Evolutionary conservation across 305 asterid species (phyloP).

Genomic region (Solanum hybrid): DNA sequence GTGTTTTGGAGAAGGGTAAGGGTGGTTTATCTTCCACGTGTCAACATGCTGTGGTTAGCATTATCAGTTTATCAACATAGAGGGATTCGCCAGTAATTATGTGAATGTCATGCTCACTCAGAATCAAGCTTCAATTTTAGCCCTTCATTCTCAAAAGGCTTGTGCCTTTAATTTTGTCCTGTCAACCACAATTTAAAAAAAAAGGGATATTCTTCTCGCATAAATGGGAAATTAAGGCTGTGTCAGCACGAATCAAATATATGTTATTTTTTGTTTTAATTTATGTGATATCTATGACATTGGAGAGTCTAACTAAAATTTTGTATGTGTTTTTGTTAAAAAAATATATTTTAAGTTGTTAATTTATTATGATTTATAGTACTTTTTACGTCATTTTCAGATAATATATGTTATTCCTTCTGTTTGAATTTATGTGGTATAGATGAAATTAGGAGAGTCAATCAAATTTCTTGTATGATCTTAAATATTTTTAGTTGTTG

Average conservation of each 20-base stretch:
- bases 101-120: neutral
- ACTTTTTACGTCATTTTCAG: neutral
- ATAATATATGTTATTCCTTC: too few relatives aligned
- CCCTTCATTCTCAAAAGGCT: neutral
- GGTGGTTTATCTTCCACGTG: slow-evolving; percentile 11
- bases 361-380: neutral
- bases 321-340: neutral
- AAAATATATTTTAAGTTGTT: neutral
- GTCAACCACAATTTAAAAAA: neutral
- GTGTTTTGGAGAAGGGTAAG: neutral
- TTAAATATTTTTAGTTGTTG: too few relatives aligned
- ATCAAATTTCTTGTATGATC: neutral
- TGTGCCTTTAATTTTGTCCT: neutral
- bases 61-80: slow-evolving; percentile 7
- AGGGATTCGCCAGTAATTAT: neutral
- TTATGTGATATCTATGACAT: neutral
- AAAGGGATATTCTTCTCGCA: neutral
- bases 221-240: neutral
- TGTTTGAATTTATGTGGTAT: neutral
- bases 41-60: neutral
- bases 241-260: neutral
- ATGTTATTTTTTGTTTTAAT: too few relatives aligned
- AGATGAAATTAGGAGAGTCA: neutral
- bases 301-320: neutral
- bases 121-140: neutral